Evolutionary conservation across 805 yeast genomes (phyloP).

Genomic region (Danielia oregonensis): DNA sequence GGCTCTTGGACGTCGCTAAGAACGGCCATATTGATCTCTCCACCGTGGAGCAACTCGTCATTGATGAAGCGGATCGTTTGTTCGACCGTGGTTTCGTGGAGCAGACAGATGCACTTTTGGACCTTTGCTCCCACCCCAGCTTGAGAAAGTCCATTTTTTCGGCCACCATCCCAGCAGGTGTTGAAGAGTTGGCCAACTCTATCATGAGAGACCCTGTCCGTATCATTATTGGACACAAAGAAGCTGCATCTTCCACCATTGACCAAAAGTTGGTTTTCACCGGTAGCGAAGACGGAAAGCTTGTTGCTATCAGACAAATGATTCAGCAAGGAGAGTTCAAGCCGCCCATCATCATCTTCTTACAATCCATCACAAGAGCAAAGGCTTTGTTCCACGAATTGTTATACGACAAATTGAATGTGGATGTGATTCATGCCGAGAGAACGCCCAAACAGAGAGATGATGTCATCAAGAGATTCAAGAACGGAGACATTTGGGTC

Average conservation of each 20-base stretch:
- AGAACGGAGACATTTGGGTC: slow-evolving; percentile 91
- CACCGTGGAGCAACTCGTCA: slow-evolving; percentile 67
- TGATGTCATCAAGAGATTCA: slow-evolving; percentile 76
- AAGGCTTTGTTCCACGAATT: slow-evolving; percentile 93
- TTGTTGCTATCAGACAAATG: slow-evolving; percentile 86
- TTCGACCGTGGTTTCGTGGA: slow-evolving; percentile 83
- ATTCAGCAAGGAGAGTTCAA: slow-evolving; percentile 77
- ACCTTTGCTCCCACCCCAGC: slow-evolving; percentile 48
- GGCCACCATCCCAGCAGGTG: slow-evolving; percentile 92
- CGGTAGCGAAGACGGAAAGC: slow-evolving; percentile 94
- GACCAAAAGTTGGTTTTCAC: slow-evolving; percentile 82
- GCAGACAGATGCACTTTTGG: slow-evolving; percentile 83
- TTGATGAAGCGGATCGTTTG: slow-evolving; percentile 95
- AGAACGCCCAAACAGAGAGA: slow-evolving; percentile 87
- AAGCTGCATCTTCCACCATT: slow-evolving; percentile 82
- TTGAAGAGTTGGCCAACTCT: slow-evolving; percentile 80
- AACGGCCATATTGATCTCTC: slow-evolving; percentile 57
- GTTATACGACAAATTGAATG: slow-evolving; percentile 85
- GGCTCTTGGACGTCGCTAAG: slow-evolving; percentile 76
- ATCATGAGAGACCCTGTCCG: slow-evolving; percentile 86
- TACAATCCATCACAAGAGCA: slow-evolving; percentile 90
- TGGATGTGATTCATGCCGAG: slow-evolving; percentile 95
- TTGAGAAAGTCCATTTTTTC: slow-evolving; percentile 80
- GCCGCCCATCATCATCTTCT: slow-evolving; percentile 90
- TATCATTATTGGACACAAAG: slow-evolving; percentile 87